Evolutionary conservation across 176 grass and related monocot species (phyloP).

Genomic region (Themeda triandra): DNA sequence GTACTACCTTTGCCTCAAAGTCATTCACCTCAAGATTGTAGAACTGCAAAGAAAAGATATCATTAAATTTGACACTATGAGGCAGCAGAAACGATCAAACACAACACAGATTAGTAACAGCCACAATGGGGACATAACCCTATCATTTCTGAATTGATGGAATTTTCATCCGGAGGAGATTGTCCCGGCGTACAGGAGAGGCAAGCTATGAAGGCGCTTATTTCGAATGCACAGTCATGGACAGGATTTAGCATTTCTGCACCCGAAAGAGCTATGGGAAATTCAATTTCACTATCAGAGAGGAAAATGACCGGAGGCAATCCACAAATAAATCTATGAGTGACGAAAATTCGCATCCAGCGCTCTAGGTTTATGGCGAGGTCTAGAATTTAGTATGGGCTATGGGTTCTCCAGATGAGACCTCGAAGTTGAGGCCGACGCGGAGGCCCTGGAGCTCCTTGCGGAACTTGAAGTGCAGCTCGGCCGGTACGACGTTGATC

Average conservation of each 20-base stretch:
- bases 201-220: not conserved
- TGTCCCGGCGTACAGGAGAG: not conserved
- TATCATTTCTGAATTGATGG: not conserved
- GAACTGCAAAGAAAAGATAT: conserved; percentile 51
- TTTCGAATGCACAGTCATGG: not conserved
- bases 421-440: conserved; percentile 92
- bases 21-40: conserved; percentile 81
- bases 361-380: not conserved
- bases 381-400: not conserved
- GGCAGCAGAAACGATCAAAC: not conserved
- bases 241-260: not conserved
- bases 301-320: not conserved
- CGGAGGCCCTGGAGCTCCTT: conserved; percentile 82
- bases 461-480: conserved; percentile 96
- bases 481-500: conserved; percentile 84
- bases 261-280: not conserved
- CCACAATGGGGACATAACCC: not conserved
- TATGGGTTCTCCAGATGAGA: not conserved
- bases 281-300: not conserved
- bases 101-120: not conserved
- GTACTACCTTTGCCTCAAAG: conserved; percentile 79
- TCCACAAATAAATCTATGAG: not conserved
- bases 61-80: not conserved
- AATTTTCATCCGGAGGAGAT: not conserved
- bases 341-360: not conserved